Evolutionary conservation across 495 filamentous ascomycete species (phyloP), one percentile per base, ranked within the genome.

Genomic region (Oleoguttula mirabilis): DNA sequence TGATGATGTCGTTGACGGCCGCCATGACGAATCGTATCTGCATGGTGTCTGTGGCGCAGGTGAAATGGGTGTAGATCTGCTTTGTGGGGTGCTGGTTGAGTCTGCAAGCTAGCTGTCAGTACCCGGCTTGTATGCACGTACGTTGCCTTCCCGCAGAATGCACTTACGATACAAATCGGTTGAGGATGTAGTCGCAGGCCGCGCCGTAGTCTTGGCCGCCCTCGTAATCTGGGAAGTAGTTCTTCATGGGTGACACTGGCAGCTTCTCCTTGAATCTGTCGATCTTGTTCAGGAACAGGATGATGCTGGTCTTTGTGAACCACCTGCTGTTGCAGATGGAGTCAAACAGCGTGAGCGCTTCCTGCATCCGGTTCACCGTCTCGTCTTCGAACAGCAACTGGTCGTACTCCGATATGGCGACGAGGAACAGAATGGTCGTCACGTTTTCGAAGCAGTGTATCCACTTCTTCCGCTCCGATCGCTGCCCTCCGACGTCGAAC

Each of bases 361-460:
- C 90, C 64, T 96, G 92, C 90, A 98, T 98, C 70, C 92, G 90
- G 71, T 98, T 98, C 68, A 83, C 79, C 3, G 79, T 83, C 65
- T 83, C 79, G 50, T 98, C 90, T 64, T 98, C 90, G 60, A 98
- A 94, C 17, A 98, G 74, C 51, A 95, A 71, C 66, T 96, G 90
- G 61, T 98, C 90, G 72, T 98, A 98, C 61, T 94, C 90, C 56
- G 90, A 96, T 60, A 98, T 98, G 62, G 90, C 90, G 43, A 96
- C 90, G 43, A 98, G 66, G 78, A 98, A 98, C 25, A 98, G 82
- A 54, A 98, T 94, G 14, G 90, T 94, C 33, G 88, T 94, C 57
- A 98, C 90, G 55, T 98, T 96, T 69, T 98, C 90, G 68, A 98
- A 98, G 71, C 88, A 94, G 70, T 99, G 90, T 46, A 99, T 99